Evolutionary conservation across 2,329 filamentous ascomycete genomes (phyloP).

Genomic region (Paracorniculantispora psalliotae): DNA sequence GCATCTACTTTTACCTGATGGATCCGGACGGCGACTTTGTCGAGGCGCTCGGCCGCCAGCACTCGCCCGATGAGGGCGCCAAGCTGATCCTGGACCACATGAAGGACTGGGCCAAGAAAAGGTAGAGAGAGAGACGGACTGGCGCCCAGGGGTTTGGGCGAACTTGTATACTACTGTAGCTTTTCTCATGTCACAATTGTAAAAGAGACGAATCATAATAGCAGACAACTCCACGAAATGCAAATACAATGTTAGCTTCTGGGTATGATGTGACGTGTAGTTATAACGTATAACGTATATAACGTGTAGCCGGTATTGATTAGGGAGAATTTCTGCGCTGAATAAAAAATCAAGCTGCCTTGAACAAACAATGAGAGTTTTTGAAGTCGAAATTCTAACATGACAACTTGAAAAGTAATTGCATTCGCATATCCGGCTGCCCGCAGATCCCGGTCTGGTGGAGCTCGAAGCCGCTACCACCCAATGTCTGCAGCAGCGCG

Average conservation of each 20-base stretch:
- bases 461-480: conserved; percentile 3
- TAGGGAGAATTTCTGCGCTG: too few relatives aligned
- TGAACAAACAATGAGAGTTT: too few relatives aligned
- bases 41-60: conserved; percentile 90
- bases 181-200: neutral
- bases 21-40: conserved; percentile 98
- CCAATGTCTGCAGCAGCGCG: too few relatives aligned
- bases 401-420: too few relatives aligned
- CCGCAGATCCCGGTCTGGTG: neutral
- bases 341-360: too few relatives aligned
- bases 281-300: neutral
- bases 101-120: conserved; percentile 49
- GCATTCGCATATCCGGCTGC: too few relatives aligned
- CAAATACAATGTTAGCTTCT: neutral
- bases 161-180: conserved; percentile 13
- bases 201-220: neutral
- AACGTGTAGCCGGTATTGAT: neutral
- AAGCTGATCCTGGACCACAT: conserved; percentile 83
- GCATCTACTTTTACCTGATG: conserved; percentile 99
- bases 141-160: neutral
- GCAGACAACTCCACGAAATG: conserved; percentile 11
- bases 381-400: too few relatives aligned
- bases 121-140: conserved; percentile 9
- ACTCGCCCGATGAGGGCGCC: conserved; percentile 81
- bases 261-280: too few relatives aligned